Evolutionary conservation across 2,329 filamentous ascomycete genomes (phyloP).

Genomic region (Zalaria obscura): DNA sequence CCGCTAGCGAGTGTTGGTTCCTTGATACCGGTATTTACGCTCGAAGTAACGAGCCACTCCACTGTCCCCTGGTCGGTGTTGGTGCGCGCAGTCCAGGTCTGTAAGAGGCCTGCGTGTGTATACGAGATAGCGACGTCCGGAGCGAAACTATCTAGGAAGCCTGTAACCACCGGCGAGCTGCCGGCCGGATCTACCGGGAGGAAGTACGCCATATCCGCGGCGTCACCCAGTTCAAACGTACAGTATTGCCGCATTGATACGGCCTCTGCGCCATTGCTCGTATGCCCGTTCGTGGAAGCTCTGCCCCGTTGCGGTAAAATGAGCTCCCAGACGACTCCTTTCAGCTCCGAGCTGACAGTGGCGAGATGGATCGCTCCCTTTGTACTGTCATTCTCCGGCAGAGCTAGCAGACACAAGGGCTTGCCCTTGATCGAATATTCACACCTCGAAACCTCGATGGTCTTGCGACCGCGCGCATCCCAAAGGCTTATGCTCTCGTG

Average conservation of each 20-base stretch:
- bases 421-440: conserved; percentile 51
- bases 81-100: conserved; percentile 75
- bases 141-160: conserved; percentile 74
- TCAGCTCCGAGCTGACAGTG: conserved; percentile 66
- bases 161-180: conserved; percentile 53
- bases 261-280: conserved; percentile 2
- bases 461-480: conserved; percentile 54
- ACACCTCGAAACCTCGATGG: conserved; percentile 43
- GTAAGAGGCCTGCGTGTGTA: conserved; percentile 56
- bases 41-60: conserved; percentile 72
- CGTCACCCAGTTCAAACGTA: conserved; percentile 49
- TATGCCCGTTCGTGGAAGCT: not conserved
- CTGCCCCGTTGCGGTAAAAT: conserved; percentile 5
- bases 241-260: conserved; percentile 50
- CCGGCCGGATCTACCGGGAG: conserved; percentile 80
- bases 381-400: conserved; percentile 50
- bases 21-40: conserved; percentile 61
- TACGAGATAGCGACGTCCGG: conserved; percentile 79
- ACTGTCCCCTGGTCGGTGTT: conserved; percentile 44
- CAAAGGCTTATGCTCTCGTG: conserved; percentile 59
- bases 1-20: conserved; percentile 69
- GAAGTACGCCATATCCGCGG: conserved; percentile 35
- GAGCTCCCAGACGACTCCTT: conserved; percentile 71
- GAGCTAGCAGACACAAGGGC: conserved; percentile 63
- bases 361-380: conserved; percentile 49